A percentile compares a stretch with the other conserved stretches of the same genome.
These are phyloP conservation scores for Limnanthes douglasii DNA, from an alignment of 345 rosid species.

Conservation along the genomic window DNA sequence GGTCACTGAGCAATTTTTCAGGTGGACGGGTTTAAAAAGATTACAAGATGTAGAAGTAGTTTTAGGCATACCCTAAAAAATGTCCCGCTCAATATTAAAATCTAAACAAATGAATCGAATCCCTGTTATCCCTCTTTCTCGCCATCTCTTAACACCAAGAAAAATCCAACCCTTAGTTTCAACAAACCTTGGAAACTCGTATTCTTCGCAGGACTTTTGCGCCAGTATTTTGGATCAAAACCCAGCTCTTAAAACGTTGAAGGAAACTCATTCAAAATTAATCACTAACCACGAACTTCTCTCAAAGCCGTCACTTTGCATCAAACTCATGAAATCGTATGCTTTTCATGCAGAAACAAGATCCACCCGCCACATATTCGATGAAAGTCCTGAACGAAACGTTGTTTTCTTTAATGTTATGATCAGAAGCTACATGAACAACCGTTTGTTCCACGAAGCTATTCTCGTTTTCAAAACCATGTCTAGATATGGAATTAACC, in stretches of 20 bases:
- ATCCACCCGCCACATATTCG: constrained; percentile 47
- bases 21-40: too few relatives aligned
- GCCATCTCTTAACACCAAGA: constrained; percentile 12
- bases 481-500: constrained; percentile 19
- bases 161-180: constrained; percentile 7
- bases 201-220: too few relatives aligned
- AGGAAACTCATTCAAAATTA: constrained; percentile 27
- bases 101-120: constrained; percentile 36
- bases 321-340: constrained; percentile 52
- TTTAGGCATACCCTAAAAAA: too few relatives aligned
- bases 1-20: too few relatives aligned
- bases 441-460: constrained; percentile 27
- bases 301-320: constrained; percentile 27
- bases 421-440: constrained; percentile 61
- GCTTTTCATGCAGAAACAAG: constrained; percentile 26
- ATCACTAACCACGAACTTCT: constrained; percentile 13
- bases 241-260: constrained; percentile 36
- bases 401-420: constrained; percentile 55
- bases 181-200: constrained; percentile 3
- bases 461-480: constrained; percentile 25
- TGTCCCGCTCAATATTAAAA: too few relatives aligned
- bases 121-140: constrained; percentile 13
- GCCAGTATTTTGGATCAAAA: constrained; percentile 39
- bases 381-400: constrained; percentile 44
- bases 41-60: too few relatives aligned